A percentile compares a stretch with the other conserved stretches of the same genome.
phyloP scores from a whole-genome alignment of 306 rosid species.

The Arachis stenosperma region DNA sequence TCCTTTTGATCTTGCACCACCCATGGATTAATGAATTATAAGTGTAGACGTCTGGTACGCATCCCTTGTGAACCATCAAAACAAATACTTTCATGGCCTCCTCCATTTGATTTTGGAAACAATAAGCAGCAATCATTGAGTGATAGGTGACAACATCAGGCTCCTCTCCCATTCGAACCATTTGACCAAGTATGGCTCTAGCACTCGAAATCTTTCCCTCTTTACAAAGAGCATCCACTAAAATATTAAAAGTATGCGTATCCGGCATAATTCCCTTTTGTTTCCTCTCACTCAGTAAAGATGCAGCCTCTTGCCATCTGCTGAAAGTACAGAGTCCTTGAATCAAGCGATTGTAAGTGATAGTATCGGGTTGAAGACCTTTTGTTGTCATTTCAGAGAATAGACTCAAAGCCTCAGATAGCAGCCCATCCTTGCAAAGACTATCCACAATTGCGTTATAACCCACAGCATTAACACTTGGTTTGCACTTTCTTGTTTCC shows the following conservation, averaged over 20 bases:
- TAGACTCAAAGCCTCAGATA: constrained; percentile 33
- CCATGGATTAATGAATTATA: constrained; percentile 41
- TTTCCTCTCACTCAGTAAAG: constrained; percentile 43
- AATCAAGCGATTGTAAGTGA: constrained; percentile 45
- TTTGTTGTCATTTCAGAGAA: constrained; percentile 40
- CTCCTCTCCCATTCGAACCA: constrained; percentile 37
- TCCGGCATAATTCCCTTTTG: constrained; percentile 28
- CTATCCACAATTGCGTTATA: constrained; percentile 40
- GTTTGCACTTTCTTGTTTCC: constrained; percentile 24
- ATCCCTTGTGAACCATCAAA: constrained; percentile 25
- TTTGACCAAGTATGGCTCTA: constrained; percentile 22
- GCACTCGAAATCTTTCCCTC: constrained; percentile 42
- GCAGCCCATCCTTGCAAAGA: constrained; percentile 33
- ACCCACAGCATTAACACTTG: neutral
- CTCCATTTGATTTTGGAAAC: constrained; percentile 37
- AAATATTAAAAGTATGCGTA: constrained; percentile 39
- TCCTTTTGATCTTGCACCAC: constrained; percentile 31
- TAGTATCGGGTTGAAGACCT: constrained; percentile 25
- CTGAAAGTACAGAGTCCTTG: constrained; percentile 33
- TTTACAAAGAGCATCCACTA: constrained; percentile 46
- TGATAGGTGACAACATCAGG: constrained; percentile 48
- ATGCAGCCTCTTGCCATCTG: constrained; percentile 32
- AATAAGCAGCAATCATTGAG: constrained; percentile 42
- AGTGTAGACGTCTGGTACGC: constrained; percentile 32
- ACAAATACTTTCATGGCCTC: constrained; percentile 38